A percentile compares a stretch with the other conserved stretches of the same genome.
Evolutionary conservation across 441 rosid genomes (phyloP).

Genomic region (Eruca vesicaria): DNA sequence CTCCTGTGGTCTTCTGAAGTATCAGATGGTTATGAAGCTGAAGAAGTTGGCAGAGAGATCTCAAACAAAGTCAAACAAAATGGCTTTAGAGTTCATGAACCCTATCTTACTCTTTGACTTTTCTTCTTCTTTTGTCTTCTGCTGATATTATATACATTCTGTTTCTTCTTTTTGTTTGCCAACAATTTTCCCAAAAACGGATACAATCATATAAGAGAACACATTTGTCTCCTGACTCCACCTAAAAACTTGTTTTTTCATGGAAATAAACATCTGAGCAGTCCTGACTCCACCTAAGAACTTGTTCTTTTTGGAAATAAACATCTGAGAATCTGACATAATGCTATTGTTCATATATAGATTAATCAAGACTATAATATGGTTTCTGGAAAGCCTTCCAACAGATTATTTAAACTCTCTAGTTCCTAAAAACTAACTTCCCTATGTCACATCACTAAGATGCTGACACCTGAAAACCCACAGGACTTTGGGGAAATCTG

Average conservation of each 20-base stretch:
- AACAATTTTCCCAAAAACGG: constrained; percentile 1
- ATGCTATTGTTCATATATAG: background rate
- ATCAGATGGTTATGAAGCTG: constrained; percentile 7
- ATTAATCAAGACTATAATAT: background rate
- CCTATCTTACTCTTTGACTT: constrained; percentile 15
- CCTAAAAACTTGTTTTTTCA: constrained; percentile 13
- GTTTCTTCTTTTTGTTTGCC: constrained; percentile 22
- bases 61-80: constrained; percentile 19
- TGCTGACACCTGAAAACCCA: constrained; percentile 1
- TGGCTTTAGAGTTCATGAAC: background rate
- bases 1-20: background rate
- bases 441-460: background rate
- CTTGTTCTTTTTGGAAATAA: constrained; percentile 7
- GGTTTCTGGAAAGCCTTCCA: constrained; percentile 5
- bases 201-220: constrained; percentile 21
- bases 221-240: background rate
- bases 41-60: constrained; percentile 18
- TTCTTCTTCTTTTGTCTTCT: constrained; percentile 12
- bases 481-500: background rate
- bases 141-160: constrained; percentile 8
- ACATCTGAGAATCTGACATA: background rate
- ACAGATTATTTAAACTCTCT: background rate
- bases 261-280: background rate
- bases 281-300: background rate
- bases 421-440: background rate